Evolutionary conservation across 176 grass and related monocot genomes (phyloP).

Genomic region (Triticum timopheevii): DNA sequence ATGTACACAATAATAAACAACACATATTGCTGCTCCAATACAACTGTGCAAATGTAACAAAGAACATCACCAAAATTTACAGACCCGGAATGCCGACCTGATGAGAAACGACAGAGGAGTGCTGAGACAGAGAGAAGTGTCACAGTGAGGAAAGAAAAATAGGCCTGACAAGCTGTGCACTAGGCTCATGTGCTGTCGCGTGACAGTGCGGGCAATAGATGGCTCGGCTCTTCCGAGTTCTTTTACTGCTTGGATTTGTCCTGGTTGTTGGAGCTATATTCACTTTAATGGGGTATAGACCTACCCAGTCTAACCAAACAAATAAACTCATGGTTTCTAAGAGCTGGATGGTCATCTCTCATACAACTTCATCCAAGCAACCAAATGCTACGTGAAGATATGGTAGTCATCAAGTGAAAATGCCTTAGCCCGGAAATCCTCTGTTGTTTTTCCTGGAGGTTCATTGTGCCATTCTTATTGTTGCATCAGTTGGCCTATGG

Average conservation of each 20-base stretch:
- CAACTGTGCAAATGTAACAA: neutral
- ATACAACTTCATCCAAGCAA: neutral
- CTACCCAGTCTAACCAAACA: neutral
- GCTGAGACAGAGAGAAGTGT: neutral
- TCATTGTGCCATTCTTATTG: neutral
- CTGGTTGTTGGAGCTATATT: neutral
- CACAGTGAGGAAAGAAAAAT: neutral
- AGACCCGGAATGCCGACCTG: neutral
- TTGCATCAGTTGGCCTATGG: neutral
- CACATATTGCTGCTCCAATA: neutral
- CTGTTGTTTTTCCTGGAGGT: neutral
- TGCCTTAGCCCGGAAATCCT: neutral
- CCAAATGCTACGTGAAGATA: constrained; percentile 6
- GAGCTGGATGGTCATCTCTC: neutral
- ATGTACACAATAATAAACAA: neutral
- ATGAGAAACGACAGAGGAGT: neutral
- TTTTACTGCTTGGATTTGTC: neutral
- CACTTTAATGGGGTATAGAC: neutral
- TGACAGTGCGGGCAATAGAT: neutral
- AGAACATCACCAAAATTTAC: neutral
- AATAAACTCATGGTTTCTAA: neutral
- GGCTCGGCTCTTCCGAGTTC: neutral
- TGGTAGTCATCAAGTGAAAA: neutral
- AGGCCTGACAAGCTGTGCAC: neutral
- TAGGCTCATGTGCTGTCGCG: neutral